Percentiles rank a stretch among this genome's conserved stretches.
phyloP scores from a whole-genome alignment of 106 monocot species.

The Triglochin maritima region DNA sequence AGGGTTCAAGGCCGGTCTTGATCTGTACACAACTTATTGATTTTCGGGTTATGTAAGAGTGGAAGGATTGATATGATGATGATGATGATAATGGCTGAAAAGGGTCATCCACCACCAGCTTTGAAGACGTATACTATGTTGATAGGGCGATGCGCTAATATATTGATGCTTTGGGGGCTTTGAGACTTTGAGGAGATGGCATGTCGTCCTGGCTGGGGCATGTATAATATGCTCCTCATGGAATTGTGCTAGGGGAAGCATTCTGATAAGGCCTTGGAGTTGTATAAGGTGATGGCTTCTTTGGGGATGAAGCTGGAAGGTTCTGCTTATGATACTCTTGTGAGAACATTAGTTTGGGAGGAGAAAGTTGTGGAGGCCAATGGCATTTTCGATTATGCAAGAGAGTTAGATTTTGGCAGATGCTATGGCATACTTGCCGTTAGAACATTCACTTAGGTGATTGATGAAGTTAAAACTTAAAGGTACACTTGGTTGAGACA shows the following conservation, averaged over 20 bases:
- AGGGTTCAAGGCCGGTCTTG: slow-evolving; percentile 74
- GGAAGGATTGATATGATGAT: slow-evolving; percentile 64
- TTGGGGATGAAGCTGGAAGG: slow-evolving; percentile 62
- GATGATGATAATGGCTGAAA: slow-evolving; percentile 53
- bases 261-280: slow-evolving; percentile 57
- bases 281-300: slow-evolving; percentile 49
- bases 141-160: slow-evolving; percentile 87
- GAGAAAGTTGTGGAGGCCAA: slow-evolving; percentile 67
- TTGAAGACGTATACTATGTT: slow-evolving; percentile 76
- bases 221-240: slow-evolving; percentile 78
- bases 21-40: slow-evolving; percentile 74
- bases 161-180: slow-evolving; percentile 57
- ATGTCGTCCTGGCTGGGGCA: slow-evolving; percentile 71
- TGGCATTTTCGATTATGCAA: slow-evolving; percentile 80
- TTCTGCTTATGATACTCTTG: slow-evolving; percentile 58
- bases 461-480: slow-evolving; percentile 35
- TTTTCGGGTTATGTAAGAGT: slow-evolving; percentile 71
- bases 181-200: slow-evolving; percentile 56
- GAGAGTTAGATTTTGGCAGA: slow-evolving; percentile 68
- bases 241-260: slow-evolving; percentile 64
- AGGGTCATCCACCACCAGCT: slow-evolving; percentile 54
- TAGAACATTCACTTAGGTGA: slow-evolving; percentile 75
- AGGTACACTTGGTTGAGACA: slow-evolving; percentile 9
- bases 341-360: slow-evolving; percentile 52
- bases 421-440: slow-evolving; percentile 49